These are phyloP conservation scores for Naumovozyma castellii DNA, from an alignment of 805 yeast species.

Conservation along the genomic window DNA sequence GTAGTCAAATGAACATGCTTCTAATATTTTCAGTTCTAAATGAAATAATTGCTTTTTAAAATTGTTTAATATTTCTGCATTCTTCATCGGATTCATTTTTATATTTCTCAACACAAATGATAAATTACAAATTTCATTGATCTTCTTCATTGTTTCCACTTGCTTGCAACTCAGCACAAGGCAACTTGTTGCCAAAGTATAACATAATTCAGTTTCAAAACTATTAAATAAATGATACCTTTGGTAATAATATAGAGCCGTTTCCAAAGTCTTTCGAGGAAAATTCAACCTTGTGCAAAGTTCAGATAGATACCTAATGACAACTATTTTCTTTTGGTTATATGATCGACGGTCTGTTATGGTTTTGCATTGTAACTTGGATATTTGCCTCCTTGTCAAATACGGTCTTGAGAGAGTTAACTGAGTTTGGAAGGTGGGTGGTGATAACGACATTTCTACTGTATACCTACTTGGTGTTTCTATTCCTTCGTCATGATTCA, in stretches of 20 bases:
- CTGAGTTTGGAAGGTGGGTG: slow-evolving; percentile 15
- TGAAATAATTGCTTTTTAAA: slow-evolving; percentile 48
- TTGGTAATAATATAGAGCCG: slow-evolving; percentile 66
- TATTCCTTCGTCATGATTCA: too few relatives aligned
- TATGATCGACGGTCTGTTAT: slow-evolving; percentile 42
- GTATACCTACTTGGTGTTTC: too few relatives aligned
- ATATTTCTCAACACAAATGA: slow-evolving; percentile 30
- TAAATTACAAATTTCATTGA: slow-evolving; percentile 45
- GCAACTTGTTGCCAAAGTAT: slow-evolving; percentile 59
- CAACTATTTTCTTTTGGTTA: slow-evolving; percentile 43
- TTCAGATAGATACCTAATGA: slow-evolving; percentile 46
- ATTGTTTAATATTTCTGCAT: slow-evolving; percentile 36
- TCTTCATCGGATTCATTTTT: slow-evolving; percentile 10
- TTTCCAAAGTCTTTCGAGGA: slow-evolving; percentile 61
- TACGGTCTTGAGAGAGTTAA: slow-evolving; percentile 47
- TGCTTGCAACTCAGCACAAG: slow-evolving; percentile 64
- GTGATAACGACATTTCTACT: neutral
- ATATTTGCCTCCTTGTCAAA: slow-evolving; percentile 45
- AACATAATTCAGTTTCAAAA: slow-evolving; percentile 45
- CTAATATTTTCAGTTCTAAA: slow-evolving; percentile 64
- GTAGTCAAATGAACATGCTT: slow-evolving; percentile 72
- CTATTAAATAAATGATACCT: slow-evolving; percentile 56
- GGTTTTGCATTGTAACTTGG: slow-evolving; percentile 42
- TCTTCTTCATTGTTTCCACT: slow-evolving; percentile 75
- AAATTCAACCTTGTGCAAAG: slow-evolving; percentile 46